Base-by-base conservation (phyloP, 345 rosid genomes). In the Linum usitatissimum region DNA sequence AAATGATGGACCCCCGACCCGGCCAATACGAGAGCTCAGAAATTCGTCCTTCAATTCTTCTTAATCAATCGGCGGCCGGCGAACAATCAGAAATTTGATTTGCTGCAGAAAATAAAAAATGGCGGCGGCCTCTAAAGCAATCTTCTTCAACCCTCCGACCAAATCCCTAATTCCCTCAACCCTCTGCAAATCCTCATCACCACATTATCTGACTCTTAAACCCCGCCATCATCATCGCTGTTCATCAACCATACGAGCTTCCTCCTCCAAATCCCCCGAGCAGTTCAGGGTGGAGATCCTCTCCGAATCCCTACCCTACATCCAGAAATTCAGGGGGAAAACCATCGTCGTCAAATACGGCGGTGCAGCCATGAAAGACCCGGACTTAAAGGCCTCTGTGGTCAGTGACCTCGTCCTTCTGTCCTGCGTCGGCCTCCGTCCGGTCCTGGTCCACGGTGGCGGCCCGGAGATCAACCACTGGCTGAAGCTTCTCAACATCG, bases 331-430 rank as follows among this genome's bases (percentile, higher is more conserved):
- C 75, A 74, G 94, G 0, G 99, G 99, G 1, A 88, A 91, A 75
- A 88, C 88, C 53, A 76, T 91, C 18, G 96, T 91, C 6, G 96
- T 91, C 77, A 91, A 91, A 77, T 88, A 88, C 62, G 97, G 96
- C 31, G 93, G 97, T 65, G 97, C 94, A 23, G 99, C 99, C 74
- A 90, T 93, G 99, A 90, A 85, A 54, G 78, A 78, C 0, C 79
- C 84, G 60, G 83, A 80, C 34, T 90, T 88, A 34, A 84, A 78
- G 69, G 81, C 89, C 34, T 84, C 90, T 14, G 91, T 91, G 19
- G 80, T 86, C 0, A 79, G 78, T 64, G 94, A 91, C 62, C 86
- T 84, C 38, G 97, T 91, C 30, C 88, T 91, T 64, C 86, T 91
- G 61, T 65, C 96, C 15, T 88, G 85, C 66, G 91, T 91, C 0